Percentiles rank a stretch among this genome's conserved stretches.
These are phyloP conservation scores for Eucalyptus fibrosa DNA, from an alignment of 345 rosid species.

Conservation along the genomic window DNA sequence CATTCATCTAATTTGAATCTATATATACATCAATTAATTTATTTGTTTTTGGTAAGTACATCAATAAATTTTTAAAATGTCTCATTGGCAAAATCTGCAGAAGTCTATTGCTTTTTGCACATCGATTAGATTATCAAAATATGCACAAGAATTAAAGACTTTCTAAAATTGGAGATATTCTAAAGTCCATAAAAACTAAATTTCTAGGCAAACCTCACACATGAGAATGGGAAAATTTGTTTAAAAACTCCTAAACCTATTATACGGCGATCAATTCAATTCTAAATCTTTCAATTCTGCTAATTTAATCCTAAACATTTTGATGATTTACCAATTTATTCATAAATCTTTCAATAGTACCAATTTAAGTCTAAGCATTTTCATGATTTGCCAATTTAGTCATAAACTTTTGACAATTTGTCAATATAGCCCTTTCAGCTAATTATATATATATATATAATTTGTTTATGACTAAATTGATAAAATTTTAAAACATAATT, in stretches of 20 bases:
- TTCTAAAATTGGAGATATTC: not conserved
- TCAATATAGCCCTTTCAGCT: no score
- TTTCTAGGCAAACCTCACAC: not conserved
- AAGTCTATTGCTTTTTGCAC: not conserved
- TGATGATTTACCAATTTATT: no score
- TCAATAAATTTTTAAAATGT: not conserved
- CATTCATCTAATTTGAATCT: not conserved
- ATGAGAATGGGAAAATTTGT: not conserved
- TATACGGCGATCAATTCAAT: accelerated
- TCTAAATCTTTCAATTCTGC: no score
- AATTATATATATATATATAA: no score
- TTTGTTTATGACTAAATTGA: no score
- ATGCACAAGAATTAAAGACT: not conserved
- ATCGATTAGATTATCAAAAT: not conserved
- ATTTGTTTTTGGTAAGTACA: no score
- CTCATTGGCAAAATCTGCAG: not conserved
- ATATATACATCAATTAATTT: not conserved
- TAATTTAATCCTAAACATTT: no score
- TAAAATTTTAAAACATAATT: accelerated
- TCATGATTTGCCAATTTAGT: no score
- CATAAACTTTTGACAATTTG: no score
- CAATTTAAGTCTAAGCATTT: no score
- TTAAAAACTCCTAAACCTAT: no score
- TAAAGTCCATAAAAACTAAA: not conserved
- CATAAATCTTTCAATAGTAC: accelerated